Conservation (phyloP, 2,329 filamentous ascomycete genomes). For the Camptophora hylomeconis region DNA sequence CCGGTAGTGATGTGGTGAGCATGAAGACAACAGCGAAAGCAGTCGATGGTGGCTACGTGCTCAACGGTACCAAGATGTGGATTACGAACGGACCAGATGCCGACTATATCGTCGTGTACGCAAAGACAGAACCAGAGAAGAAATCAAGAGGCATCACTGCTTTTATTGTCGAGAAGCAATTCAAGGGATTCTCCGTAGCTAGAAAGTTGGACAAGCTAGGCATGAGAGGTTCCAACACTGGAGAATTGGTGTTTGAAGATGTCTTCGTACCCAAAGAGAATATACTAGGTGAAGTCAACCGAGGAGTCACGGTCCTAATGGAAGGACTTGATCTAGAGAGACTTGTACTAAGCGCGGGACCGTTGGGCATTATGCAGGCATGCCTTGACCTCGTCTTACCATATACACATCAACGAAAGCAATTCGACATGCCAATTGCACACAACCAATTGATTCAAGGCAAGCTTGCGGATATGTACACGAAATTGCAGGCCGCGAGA, state of each 20-base stretch:
- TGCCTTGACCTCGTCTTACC: slow-evolving; percentile 74
- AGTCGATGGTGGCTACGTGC: slow-evolving; percentile 70
- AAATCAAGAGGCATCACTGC: slow-evolving; percentile 88
- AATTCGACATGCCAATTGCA: slow-evolving; percentile 77
- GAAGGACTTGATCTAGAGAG: slow-evolving; percentile 89
- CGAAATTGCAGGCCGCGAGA: slow-evolving; percentile 70
- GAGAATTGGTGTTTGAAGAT: slow-evolving; percentile 79
- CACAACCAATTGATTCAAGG: slow-evolving; percentile 90
- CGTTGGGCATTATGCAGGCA: slow-evolving; percentile 89
- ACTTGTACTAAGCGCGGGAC: slow-evolving; percentile 79
- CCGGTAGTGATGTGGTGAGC: slow-evolving; percentile 85
- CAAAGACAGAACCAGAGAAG: slow-evolving; percentile 72
- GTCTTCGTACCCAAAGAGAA: slow-evolving; percentile 80
- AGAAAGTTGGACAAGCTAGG: slow-evolving; percentile 95
- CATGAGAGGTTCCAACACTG: slow-evolving; percentile 94
- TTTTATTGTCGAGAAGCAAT: slow-evolving; percentile 64
- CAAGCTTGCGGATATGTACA: slow-evolving; percentile 94
- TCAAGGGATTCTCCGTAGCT: slow-evolving; percentile 69
- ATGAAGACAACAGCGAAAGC: slow-evolving; percentile 79
- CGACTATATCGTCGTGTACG: slow-evolving; percentile 89
- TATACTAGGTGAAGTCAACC: slow-evolving; percentile 65
- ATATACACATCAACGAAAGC: slow-evolving; percentile 76
- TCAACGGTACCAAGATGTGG: slow-evolving; percentile 97
- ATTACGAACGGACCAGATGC: slow-evolving; percentile 96
- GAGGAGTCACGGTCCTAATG: slow-evolving; percentile 85